Percentiles rank a stretch among this genome's conserved stretches.
These are phyloP conservation scores for Trametes elegans DNA, from an alignment of 768 basidiomycete genomes.

Conservation along the genomic window DNA sequence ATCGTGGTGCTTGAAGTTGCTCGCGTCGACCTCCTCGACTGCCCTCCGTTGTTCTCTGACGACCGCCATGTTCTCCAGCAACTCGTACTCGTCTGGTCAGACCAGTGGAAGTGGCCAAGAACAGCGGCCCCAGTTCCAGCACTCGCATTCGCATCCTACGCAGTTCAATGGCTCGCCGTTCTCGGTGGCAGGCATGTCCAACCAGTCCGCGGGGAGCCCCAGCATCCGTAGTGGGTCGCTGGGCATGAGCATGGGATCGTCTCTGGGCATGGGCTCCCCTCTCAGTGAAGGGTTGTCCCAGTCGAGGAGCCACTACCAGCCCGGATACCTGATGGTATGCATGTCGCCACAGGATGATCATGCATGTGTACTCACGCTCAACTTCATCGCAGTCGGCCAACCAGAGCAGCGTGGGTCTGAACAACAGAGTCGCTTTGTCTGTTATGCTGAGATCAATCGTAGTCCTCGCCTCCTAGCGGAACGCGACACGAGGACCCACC, in stretches of 20 bases:
- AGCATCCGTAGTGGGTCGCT: slow-evolving; percentile 46
- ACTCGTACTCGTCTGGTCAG: slow-evolving; percentile 20
- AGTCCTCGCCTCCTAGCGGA: slow-evolving; percentile 14
- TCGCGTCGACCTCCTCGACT: not conserved
- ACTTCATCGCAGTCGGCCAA: slow-evolving; percentile 51
- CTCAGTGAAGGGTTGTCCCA: slow-evolving; percentile 69
- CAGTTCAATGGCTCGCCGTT: slow-evolving; percentile 37
- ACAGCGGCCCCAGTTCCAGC: slow-evolving; percentile 20
- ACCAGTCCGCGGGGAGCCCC: slow-evolving; percentile 48
- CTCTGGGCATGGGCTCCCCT: slow-evolving; percentile 39
- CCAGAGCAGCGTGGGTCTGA: slow-evolving; percentile 49
- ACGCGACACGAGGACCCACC: slow-evolving; percentile 67
- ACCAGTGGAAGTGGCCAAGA: slow-evolving; percentile 19
- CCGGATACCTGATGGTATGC: slow-evolving; percentile 77
- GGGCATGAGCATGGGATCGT: slow-evolving; percentile 26
- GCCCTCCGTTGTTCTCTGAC: not conserved
- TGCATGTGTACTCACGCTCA: not conserved
- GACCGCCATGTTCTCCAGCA: slow-evolving; percentile 24
- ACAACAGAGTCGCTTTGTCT: not conserved
- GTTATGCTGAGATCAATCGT: not conserved
- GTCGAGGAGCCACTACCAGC: slow-evolving; percentile 74
- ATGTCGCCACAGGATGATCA: not conserved
- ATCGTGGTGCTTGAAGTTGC: not conserved
- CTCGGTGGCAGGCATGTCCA: slow-evolving; percentile 60
- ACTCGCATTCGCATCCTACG: slow-evolving; percentile 29